These are phyloP conservation scores for Lodderomyces beijingensis DNA, from an alignment of 1,139 yeast genomes.

Conservation along the genomic window DNA sequence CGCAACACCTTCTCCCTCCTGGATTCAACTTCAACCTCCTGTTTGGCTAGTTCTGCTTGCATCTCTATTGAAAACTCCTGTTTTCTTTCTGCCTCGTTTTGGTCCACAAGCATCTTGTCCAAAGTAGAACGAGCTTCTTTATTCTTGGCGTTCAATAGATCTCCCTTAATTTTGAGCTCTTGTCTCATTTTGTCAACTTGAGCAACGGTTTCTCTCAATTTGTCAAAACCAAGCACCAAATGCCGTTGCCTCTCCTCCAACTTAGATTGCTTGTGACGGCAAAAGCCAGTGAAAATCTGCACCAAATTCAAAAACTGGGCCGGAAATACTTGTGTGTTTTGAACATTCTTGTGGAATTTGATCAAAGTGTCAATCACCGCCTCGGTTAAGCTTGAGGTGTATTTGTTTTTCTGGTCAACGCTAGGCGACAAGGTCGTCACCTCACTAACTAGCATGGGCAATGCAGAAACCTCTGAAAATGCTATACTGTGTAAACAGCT, in stretches of 20 bases:
- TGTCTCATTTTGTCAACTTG: conserved; percentile 61
- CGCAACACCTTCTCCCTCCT: conserved; percentile 53
- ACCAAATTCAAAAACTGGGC: conserved; percentile 55
- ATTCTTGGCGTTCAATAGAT: conserved; percentile 51
- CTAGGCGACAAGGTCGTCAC: no score
- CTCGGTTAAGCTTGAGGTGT: no score
- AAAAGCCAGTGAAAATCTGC: conserved; percentile 42
- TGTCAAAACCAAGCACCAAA: conserved; percentile 68
- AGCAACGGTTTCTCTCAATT: conserved; percentile 71
- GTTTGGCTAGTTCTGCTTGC: conserved; percentile 63
- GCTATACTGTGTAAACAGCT: conserved; percentile 51
- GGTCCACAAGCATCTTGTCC: conserved; percentile 76
- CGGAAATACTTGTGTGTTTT: conserved; percentile 13
- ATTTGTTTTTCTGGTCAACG: no score
- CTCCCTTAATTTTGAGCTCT: conserved; percentile 52
- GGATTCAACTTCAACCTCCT: conserved; percentile 57
- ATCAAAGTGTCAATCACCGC: no score
- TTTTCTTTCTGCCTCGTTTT: conserved; percentile 88
- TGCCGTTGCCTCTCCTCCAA: conserved; percentile 71
- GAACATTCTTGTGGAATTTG: no score
- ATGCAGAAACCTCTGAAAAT: conserved; percentile 34
- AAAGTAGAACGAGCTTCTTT: conserved; percentile 68
- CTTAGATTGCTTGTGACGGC: conserved; percentile 38
- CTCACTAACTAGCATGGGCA: no score
- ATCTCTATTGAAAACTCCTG: conserved; percentile 82